These are phyloP conservation scores for Escovopsis sp. DNA, from an alignment of 2,329 filamentous ascomycete genomes.

Conservation along the genomic window DNA sequence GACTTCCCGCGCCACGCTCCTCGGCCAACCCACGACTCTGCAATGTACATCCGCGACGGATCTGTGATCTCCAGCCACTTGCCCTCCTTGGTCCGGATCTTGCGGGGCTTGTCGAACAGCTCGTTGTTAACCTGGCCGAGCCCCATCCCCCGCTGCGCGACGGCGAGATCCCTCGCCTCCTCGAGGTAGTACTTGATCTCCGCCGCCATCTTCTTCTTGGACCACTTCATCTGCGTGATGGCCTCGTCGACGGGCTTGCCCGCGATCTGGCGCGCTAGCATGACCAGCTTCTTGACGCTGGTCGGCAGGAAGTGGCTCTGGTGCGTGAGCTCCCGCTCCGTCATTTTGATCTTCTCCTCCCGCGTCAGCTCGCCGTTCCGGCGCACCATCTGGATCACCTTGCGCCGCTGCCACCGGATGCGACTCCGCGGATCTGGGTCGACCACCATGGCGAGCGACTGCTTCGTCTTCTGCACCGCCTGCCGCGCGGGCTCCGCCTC, in stretches of 20 bases:
- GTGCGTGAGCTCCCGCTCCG: constrained; percentile 38
- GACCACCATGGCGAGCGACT: constrained; percentile 46
- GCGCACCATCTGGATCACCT: constrained; percentile 63
- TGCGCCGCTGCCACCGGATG: constrained; percentile 66
- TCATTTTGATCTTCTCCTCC: constrained; percentile 51
- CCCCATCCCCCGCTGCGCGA: constrained; percentile 76
- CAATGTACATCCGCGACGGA: constrained; percentile 73
- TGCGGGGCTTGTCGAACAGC: constrained; percentile 22
- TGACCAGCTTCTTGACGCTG: constrained; percentile 79
- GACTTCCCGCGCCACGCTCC: constrained; percentile 44
- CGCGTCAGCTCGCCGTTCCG: constrained; percentile 39
- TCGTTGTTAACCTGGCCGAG: constrained; percentile 35
- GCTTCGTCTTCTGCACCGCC: constrained; percentile 24
- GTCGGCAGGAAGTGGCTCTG: constrained; percentile 68
- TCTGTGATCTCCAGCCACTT: constrained; percentile 57
- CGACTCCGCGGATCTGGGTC: constrained; percentile 64
- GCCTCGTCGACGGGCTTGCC: constrained; percentile 93
- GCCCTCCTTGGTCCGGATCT: constrained; percentile 62
- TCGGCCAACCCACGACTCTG: constrained; percentile 83
- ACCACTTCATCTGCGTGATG: constrained; percentile 87
- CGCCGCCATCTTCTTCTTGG: constrained; percentile 78
- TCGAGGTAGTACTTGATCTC: constrained; percentile 71
- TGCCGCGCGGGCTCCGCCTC: constrained; percentile 7
- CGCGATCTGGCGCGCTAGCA: constrained; percentile 72
- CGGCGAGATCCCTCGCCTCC: constrained; percentile 65